Conservation (phyloP, 2,329 filamentous ascomycete species). For the Colletotrichum eleusines region DNA sequence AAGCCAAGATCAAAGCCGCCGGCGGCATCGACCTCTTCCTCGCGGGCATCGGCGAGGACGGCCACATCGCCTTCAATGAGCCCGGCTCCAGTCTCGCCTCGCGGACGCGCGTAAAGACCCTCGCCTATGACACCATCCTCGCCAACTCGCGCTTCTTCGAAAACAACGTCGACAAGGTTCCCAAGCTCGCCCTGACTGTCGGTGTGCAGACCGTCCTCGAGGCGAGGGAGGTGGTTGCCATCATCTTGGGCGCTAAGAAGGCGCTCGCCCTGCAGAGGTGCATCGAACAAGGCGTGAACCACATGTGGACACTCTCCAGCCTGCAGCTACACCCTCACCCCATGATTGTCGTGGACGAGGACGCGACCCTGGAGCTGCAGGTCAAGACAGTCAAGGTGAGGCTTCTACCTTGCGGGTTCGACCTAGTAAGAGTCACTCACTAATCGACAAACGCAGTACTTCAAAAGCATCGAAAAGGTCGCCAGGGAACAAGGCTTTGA, state of each 20-base stretch:
- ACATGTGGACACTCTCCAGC: slow-evolving; percentile 90
- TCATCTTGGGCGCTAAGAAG: slow-evolving; percentile 86
- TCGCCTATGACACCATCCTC: slow-evolving; percentile 88
- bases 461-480: slow-evolving; percentile 77
- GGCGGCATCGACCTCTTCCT: slow-evolving; percentile 90
- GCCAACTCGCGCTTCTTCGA: slow-evolving; percentile 89
- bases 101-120: slow-evolving; percentile 85
- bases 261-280: slow-evolving; percentile 82
- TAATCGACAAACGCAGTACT: slow-evolving; percentile 62
- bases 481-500: slow-evolving; percentile 69
- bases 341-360: slow-evolving; percentile 86
- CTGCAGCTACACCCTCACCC: slow-evolving; percentile 85
- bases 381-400: slow-evolving; percentile 77
- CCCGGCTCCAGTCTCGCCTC: slow-evolving; percentile 83
- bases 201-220: slow-evolving; percentile 87
- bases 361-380: slow-evolving; percentile 78
- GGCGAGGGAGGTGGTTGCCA: slow-evolving; percentile 83
- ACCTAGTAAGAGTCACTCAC: neutral
- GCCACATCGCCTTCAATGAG: slow-evolving; percentile 93
- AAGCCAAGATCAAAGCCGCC: slow-evolving; percentile 78
- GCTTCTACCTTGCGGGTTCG: too few species aligned
- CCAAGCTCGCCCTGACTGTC: slow-evolving; percentile 85
- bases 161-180: slow-evolving; percentile 79
- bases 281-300: slow-evolving; percentile 85
- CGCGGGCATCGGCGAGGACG: slow-evolving; percentile 86